Conservation (phyloP, 1,139 yeast species). For the Lodderomyces beijingensis region DNA sequence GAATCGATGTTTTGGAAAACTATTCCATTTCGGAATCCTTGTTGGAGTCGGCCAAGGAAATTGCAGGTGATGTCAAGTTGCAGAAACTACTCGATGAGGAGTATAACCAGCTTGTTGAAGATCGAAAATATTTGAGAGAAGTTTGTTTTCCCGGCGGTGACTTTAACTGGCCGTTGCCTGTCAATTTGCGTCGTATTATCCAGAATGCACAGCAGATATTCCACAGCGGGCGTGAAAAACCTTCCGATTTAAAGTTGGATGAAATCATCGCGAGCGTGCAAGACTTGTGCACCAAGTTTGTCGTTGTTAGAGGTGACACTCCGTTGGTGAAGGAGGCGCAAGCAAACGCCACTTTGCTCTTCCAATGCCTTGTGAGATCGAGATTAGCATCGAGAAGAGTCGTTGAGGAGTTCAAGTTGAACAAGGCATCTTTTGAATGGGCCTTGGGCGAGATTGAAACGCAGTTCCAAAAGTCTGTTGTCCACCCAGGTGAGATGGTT, state of each 20-base stretch:
- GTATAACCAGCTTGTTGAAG: conserved; percentile 68
- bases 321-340: conserved; percentile 79
- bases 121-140: conserved; percentile 75
- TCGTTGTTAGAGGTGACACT: conserved; percentile 81
- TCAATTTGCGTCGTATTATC: conserved; percentile 90
- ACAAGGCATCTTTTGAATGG: conserved; percentile 90
- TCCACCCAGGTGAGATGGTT: conserved; percentile 99
- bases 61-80: conserved; percentile 80
- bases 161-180: conserved; percentile 96
- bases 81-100: conserved; percentile 83
- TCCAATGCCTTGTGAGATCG: conserved; percentile 89
- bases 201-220: conserved; percentile 97
- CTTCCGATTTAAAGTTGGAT: conserved; percentile 81
- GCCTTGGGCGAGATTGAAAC: conserved; percentile 89
- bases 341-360: conserved; percentile 82
- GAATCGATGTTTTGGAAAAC: conserved; percentile 78
- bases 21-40: conserved; percentile 64
- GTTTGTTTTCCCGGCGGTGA: conserved; percentile 90
- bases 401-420: conserved; percentile 83
- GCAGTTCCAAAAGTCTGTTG: conserved; percentile 88
- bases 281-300: conserved; percentile 59
- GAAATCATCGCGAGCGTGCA: conserved; percentile 77
- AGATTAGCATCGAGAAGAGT: conserved; percentile 89
- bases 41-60: conserved; percentile 86
- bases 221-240: conserved; percentile 86